These are phyloP conservation scores for Pseudoperonospora humuli DNA, from an alignment of 352 stramenopile genomes.

Conservation along the genomic window DNA sequence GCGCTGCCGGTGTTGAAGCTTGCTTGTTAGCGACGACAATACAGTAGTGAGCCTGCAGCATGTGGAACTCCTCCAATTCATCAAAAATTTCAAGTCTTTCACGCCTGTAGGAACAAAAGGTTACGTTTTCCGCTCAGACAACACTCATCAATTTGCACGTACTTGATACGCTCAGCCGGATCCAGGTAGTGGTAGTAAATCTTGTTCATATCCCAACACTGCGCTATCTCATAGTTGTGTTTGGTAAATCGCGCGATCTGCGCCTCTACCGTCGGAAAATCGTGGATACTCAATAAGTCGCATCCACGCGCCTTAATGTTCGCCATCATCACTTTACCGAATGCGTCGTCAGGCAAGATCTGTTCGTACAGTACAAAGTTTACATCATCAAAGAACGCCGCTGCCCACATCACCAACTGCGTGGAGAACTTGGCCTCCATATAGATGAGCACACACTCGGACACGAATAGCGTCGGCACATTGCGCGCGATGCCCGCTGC, in stretches of 20 bases:
- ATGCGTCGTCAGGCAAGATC: constrained; percentile 85
- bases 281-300: constrained; percentile 76
- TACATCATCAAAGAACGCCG: constrained; percentile 57
- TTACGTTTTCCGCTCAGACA: not conserved
- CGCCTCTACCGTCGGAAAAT: constrained; percentile 66
- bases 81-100: constrained; percentile 89
- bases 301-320: constrained; percentile 89
- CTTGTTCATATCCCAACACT: constrained; percentile 89
- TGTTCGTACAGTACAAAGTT: constrained; percentile 87
- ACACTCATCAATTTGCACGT: constrained; percentile 10
- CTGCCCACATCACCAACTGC: constrained; percentile 64
- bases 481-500: constrained; percentile 40
- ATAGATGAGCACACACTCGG: constrained; percentile 89
- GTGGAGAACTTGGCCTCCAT: constrained; percentile 80
- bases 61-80: constrained; percentile 88
- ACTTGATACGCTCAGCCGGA: constrained; percentile 52
- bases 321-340: constrained; percentile 85
- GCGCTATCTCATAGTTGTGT: constrained; percentile 54
- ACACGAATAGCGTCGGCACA: constrained; percentile 74
- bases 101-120: constrained; percentile 27
- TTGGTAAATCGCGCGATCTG: constrained; percentile 70
- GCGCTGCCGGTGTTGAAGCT: constrained; percentile 19
- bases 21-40: constrained; percentile 71
- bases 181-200: constrained; percentile 88
- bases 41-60: constrained; percentile 89